Percentiles rank a stretch among this genome's conserved stretches.
Conservation (phyloP, 305 asterid genomes). For the Fraxinus sp. region DNA sequence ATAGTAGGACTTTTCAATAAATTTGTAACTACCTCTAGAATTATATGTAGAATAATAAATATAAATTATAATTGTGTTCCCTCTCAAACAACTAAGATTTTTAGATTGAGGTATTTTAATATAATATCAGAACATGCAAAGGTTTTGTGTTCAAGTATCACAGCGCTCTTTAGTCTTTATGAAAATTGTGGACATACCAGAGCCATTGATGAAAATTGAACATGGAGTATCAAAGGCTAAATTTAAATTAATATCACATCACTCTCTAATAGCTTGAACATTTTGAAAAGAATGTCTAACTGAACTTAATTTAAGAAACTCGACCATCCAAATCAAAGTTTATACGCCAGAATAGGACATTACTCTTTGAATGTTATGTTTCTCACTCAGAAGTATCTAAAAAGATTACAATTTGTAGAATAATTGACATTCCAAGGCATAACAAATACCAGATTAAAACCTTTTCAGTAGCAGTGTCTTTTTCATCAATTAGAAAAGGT, state of each 20-base stretch:
- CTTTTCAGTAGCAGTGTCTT: slow-evolving; percentile 30
- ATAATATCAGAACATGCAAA: not conserved
- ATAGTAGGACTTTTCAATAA: not conserved
- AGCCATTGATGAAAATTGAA: not conserved
- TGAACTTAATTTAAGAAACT: not conserved
- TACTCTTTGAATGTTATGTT: not conserved
- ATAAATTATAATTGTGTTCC: not conserved
- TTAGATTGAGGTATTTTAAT: not conserved
- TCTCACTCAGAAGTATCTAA: not conserved
- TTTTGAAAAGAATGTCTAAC: not conserved
- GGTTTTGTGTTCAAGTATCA: not conserved
- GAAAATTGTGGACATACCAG: not conserved
- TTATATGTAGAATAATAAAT: not conserved
- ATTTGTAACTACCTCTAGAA: not conserved
- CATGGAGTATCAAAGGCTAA: not conserved
- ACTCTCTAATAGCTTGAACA: not conserved
- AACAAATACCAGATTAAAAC: not conserved
- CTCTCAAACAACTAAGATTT: not conserved
- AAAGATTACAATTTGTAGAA: not conserved
- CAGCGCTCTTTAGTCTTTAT: not conserved
- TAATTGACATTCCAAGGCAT: not conserved
- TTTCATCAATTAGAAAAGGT: slow-evolving; percentile 32
- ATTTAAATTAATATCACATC: not conserved
- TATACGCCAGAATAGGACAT: not conserved
- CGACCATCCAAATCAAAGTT: not conserved